Conservation (phyloP, 805 yeast genomes). For the Zygosaccharomyces bailii region DNA sequence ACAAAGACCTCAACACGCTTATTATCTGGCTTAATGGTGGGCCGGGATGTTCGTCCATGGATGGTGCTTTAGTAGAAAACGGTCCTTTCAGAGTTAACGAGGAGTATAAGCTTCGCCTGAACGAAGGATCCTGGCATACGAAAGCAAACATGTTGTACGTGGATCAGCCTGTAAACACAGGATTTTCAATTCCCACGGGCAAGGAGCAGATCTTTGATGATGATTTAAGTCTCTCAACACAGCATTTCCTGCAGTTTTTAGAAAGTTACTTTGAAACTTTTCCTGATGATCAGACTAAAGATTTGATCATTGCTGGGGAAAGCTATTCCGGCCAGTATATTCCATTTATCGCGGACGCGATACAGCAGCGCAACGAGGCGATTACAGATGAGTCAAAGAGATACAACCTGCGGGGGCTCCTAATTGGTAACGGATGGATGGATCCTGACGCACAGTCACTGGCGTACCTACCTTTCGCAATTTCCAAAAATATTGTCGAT, state of each 20-base stretch:
- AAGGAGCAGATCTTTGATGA: constrained; percentile 41
- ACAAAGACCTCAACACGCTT: constrained; percentile 35
- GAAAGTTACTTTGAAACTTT: constrained; percentile 63
- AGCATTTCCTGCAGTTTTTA: constrained; percentile 63
- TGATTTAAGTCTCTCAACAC: constrained; percentile 55
- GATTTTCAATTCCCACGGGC: constrained; percentile 64
- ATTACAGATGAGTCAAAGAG: constrained; percentile 17
- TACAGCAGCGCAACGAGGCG: constrained; percentile 46
- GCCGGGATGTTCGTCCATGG: constrained; percentile 98
- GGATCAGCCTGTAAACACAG: constrained; percentile 95
- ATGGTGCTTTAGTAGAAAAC: constrained; percentile 88
- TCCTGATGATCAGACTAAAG: constrained; percentile 64
- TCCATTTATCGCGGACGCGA: constrained; percentile 74
- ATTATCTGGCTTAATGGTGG: constrained; percentile 96
- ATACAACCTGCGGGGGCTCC: constrained; percentile 55
- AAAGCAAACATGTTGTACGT: constrained; percentile 75
- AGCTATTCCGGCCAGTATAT: constrained; percentile 96
- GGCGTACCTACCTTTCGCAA: constrained; percentile 69
- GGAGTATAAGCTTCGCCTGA: constrained; percentile 46
- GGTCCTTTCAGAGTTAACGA: constrained; percentile 76
- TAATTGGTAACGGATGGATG: constrained; percentile 94
- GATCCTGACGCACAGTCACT: constrained; percentile 83
- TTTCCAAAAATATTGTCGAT: constrained; percentile 54
- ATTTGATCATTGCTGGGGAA: constrained; percentile 85
- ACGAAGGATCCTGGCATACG: constrained; percentile 81